These are phyloP conservation scores for Chlamydomonas sp. DNA, from an alignment of 139 green algal genomes.

Conservation along the genomic window DNA sequence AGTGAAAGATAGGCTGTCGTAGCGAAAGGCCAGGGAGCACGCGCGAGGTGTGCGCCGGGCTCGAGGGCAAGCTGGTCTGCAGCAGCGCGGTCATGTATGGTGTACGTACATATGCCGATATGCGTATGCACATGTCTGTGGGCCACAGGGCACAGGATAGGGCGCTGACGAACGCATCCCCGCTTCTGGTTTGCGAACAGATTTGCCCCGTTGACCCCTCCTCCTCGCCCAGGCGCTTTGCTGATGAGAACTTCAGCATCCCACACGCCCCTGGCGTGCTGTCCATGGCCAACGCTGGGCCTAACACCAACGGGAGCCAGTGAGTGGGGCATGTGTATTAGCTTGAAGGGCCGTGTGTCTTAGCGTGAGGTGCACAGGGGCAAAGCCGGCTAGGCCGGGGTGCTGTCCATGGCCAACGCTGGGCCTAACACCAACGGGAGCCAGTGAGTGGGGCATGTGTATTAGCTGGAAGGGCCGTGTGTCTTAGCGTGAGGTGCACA, in stretches of 20 bases:
- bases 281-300: conserved; percentile 89
- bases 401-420: conserved; percentile 91
- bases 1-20: too few species aligned
- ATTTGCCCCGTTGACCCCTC: not conserved
- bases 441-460: conserved; percentile 44
- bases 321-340: not conserved
- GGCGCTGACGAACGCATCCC: too few species aligned
- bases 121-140: too few species aligned
- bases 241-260: conserved; percentile 53
- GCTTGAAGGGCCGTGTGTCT: not conserved
- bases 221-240: conserved; percentile 9
- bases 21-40: too few species aligned
- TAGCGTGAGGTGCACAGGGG: too few species aligned
- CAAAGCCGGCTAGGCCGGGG: not conserved
- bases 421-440: conserved; percentile 68
- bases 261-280: conserved; percentile 67
- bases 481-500: too few species aligned
- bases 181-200: not conserved
- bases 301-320: conserved; percentile 72
- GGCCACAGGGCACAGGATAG: too few species aligned
- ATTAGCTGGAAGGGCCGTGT: not conserved
- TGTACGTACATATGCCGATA: too few species aligned
- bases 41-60: too few species aligned
- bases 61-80: too few species aligned
- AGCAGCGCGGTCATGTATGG: too few species aligned